phyloP scores from a whole-genome alignment of 768 basidiomycete genomes.

The Pleurotus salmoneostramineus region DNA sequence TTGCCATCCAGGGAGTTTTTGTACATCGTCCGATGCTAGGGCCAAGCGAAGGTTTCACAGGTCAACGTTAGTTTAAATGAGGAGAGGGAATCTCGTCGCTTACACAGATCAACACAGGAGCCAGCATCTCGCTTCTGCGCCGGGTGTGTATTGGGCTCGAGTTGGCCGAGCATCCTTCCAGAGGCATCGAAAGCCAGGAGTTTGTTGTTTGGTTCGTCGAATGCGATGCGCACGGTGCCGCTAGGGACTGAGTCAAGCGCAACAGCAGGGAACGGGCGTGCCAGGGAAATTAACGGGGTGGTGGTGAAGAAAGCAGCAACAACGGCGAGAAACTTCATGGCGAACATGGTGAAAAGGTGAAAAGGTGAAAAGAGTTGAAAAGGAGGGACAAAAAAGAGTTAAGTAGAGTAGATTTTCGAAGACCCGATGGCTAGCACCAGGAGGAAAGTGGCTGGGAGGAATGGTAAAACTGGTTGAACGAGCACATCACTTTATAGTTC shows the following conservation, averaged over 20 bases:
- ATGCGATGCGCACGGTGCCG: background rate
- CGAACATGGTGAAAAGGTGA: background rate
- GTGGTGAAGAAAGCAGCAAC: background rate
- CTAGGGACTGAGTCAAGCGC: background rate
- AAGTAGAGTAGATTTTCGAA: background rate
- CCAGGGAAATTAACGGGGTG: background rate
- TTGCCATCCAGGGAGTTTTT: slow-evolving; percentile 9
- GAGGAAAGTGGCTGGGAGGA: too few relatives aligned
- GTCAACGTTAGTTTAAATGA: too few relatives aligned
- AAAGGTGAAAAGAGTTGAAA: background rate
- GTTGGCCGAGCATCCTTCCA: background rate
- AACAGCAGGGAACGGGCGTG: background rate
- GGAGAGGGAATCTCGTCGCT: background rate
- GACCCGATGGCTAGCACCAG: too few relatives aligned
- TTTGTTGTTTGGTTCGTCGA: background rate
- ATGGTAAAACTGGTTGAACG: too few relatives aligned
- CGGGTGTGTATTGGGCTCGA: background rate
- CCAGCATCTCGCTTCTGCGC: background rate
- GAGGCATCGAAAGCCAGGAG: background rate
- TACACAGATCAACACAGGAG: background rate
- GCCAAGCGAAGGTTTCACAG: background rate
- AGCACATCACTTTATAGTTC: too few relatives aligned
- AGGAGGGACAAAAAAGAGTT: background rate
- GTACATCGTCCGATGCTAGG: background rate
- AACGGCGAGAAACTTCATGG: background rate